Percentiles rank a stretch among this genome's conserved stretches.
phyloP scores from a whole-genome alignment of 305 asterid species.

The Fraxinus nigra region DNA sequence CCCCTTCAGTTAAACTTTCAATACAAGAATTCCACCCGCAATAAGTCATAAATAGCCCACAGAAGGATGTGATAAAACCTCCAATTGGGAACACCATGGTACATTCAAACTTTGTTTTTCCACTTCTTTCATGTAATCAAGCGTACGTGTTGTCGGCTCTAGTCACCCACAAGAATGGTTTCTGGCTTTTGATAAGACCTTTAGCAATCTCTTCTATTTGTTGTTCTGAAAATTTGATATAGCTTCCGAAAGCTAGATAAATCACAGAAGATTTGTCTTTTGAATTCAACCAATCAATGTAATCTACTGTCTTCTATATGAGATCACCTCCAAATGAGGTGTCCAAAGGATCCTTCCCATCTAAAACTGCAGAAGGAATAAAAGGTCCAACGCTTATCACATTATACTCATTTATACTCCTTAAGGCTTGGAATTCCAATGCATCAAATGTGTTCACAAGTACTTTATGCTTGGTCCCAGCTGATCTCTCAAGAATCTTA shows the following conservation, averaged over 20 bases:
- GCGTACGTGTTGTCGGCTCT: slow-evolving; percentile 8
- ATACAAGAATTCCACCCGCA: slow-evolving; percentile 44
- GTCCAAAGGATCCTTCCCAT: slow-evolving; percentile 30
- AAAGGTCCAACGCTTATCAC: slow-evolving; percentile 38
- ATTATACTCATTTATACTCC: slow-evolving; percentile 18
- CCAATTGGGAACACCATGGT: slow-evolving; percentile 46
- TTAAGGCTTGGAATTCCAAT: slow-evolving; percentile 32
- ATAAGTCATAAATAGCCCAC: slow-evolving; percentile 34
- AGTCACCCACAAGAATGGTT: slow-evolving; percentile 39
- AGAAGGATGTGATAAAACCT: slow-evolving; percentile 25
- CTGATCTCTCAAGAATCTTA: neutral
- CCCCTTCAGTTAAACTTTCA: slow-evolving; percentile 38
- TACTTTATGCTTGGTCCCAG: neutral
- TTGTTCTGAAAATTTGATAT: neutral
- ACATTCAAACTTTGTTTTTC: slow-evolving; percentile 34
- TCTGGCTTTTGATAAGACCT: neutral
- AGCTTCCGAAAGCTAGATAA: slow-evolving; percentile 51
- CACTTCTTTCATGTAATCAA: slow-evolving; percentile 25
- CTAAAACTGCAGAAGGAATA: slow-evolving; percentile 41
- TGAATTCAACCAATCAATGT: slow-evolving; percentile 29
- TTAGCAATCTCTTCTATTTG: slow-evolving; percentile 31
- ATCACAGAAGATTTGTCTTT: slow-evolving; percentile 31
- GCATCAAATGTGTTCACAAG: slow-evolving; percentile 45
- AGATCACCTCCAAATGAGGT: slow-evolving; percentile 37
- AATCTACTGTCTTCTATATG: slow-evolving; percentile 2